Evolutionary conservation across 352 stramenopile genomes (phyloP).

Genomic region (Pelagophyceae sp.): DNA sequence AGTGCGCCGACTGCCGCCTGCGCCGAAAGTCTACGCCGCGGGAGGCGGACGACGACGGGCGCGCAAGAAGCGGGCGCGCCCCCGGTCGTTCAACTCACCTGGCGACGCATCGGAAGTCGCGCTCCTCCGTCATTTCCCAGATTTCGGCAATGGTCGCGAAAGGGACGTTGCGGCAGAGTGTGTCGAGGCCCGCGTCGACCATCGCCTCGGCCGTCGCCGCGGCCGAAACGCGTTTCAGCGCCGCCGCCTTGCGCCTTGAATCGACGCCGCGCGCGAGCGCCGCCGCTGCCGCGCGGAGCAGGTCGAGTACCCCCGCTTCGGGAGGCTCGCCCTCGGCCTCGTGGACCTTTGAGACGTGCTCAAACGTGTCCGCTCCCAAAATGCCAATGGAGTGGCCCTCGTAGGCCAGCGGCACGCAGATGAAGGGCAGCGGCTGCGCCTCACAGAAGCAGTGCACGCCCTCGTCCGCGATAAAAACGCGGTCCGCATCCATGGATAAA

Average conservation of each 20-base stretch:
- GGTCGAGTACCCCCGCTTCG: background rate
- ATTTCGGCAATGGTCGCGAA: background rate
- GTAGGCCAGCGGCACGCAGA: background rate
- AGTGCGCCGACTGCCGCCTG: no score
- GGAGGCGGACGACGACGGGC: no score
- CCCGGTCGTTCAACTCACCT: background rate
- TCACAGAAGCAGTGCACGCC: background rate
- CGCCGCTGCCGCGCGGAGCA: background rate
- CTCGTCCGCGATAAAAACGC: background rate
- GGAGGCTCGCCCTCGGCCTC: background rate
- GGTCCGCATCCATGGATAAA: background rate
- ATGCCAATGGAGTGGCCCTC: background rate
- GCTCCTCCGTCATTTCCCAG: background rate
- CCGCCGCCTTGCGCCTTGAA: background rate
- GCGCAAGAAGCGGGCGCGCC: no score
- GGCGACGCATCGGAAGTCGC: background rate
- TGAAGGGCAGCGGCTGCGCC: background rate
- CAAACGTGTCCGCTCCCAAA: background rate
- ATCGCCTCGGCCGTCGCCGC: background rate
- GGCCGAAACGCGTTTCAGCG: background rate
- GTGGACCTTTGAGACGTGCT: background rate
- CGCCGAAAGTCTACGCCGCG: no score
- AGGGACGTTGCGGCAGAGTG: background rate
- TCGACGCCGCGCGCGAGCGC: background rate
- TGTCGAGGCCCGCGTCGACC: background rate